Base-by-base conservation (phyloP, 2,329 filamentous ascomycete genomes). In the Botrytis paeoniae region DNA sequence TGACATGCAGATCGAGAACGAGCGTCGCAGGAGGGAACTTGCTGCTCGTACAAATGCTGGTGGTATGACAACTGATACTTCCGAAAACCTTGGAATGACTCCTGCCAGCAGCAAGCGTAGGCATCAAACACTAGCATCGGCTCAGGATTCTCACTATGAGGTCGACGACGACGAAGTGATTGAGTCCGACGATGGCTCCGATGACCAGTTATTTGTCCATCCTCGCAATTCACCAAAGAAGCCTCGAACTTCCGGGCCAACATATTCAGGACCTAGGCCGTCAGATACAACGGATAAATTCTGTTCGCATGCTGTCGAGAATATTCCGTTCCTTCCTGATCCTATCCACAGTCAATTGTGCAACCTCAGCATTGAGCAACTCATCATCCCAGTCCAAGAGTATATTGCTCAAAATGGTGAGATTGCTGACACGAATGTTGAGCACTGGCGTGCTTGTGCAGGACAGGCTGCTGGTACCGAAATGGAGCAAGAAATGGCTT, bases 361-460 rank as follows among this genome's bases (percentile, higher is more conserved):
- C 37, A 57, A 12, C 0, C 65, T 69, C 37, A 57, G 14, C n/a
- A 29, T 7, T 18, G 37, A 16, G 6, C 65, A 41, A 25, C 65
- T 69, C 14, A 69, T 69, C 12, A 20, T 57, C 12, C 48, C 45
- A 32, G 48, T 14, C 25, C 65, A 20, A 9, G 48, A 57, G 18
- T 69, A 69, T 29, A 16, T 32, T 5, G 18, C n/a, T 16, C 48
- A 22, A 4, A 14, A 69, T 43, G 48, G 65, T 10, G 48, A 57
- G 35, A n/a, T 69, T 18, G 16, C 48, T 1, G 65, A 69, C 3
- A 57, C 65, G 9, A 69, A 43, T 18, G 65, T 69, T 32, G 65
- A 57, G 37, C 65, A 69, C 29, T 69, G 65, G 65, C 65, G 65
- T 32, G 65, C 65, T 41, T 69, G 65, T 25, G 65, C 65, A 16